Evolutionary conservation across 1,284 basidiomycete species (phyloP), one percentile per base, ranked within the genome.

Genomic region (Marasmius sp.): DNA sequence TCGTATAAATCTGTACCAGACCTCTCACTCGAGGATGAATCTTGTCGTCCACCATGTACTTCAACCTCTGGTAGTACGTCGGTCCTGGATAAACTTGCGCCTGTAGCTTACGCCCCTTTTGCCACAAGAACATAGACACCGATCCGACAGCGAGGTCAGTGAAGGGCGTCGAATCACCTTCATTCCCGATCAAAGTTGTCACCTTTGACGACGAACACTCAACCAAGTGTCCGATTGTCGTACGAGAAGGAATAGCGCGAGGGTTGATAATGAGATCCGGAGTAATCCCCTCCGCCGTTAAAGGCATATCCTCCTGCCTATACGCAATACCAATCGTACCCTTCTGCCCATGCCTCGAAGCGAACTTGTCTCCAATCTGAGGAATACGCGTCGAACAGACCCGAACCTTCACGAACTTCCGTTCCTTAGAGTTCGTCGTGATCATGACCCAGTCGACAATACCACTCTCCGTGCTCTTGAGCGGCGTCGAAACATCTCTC

Each of bases 211-310:
- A 81, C 55, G 99, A 81, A 87, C 96, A 98, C 77, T 99, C 97
- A 73, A 99, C 96, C 85, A 99, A 89, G 79, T 99, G 97, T 14
- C 97, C 97, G 72, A 99, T 99, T 16, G 97, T 99, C 97, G 99
- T 99, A 81, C 97, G 97, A 64, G 97, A 98, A 6, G 97, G 97
- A 79, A 99, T 98, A 71, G 97, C 97, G 77, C 99, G 97, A 38
- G 97, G 97, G 72, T 99, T 99, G 79, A 99, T 99, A 80, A 99
- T 88, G 70, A 99, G 85, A 74, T 99, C 97, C 1, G 97, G 97
- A 6, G 93, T 93, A 69, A 98, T 94, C 63, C 97, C 97, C 72
- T 98, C 95, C 3, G 90, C 87, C 5, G 95, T 97, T 81, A 99
- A 99, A 37, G 97, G n/a, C n/a, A n/a, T n/a, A n/a, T n/a, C n/a